Base-by-base conservation (phyloP, 192 early-diverging fungal species). In the Rhizoclosmatium sp. region DNA sequence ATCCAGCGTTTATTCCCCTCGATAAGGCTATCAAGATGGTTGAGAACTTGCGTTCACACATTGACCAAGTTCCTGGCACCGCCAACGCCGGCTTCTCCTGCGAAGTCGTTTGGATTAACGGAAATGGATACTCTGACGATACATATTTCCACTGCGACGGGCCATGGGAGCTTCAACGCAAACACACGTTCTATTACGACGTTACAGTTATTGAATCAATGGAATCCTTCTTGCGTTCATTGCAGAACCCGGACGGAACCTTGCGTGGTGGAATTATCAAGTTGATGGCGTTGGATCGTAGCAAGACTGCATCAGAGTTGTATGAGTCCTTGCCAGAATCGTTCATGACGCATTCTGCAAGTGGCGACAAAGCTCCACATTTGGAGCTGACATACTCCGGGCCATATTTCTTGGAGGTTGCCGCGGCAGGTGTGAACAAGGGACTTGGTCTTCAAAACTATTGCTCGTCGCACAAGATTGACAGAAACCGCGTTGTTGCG, bases 51-150 rank as follows among this genome's bases (percentile, higher is more conserved):
- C 47, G 51, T 19, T 14, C 14, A 0, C 16, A 12, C 7, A 59
- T 76, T 69, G n/a, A 66, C 14, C 31, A 12, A 12, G 12, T 14
- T 5, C 10, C 31, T 41, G 62, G 49, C 12, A 5, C 9, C 40
- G 75, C 19, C 9, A 47, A 69, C 4, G 67, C 67, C 9, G 75
- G 59, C 4, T 76, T 76, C 56, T 10, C 75, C 7, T 46, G 44
- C n/a, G 75, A 76, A 69, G 75, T 76, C 4, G 62, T 72, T 21
- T 72, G 54, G 47, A 72, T 72, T 47, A 54, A 59, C 49, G 49
- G 21, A 9, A 10, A 47, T 16, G 41, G 44, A 14, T 72, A 72
- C 41, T 72, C 70, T 12, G 41, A 47, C 41, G 70, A 72, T 40
- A 58, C 70, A 21, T 58, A 31, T 40, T 72, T 72, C 40, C 49